Percentiles rank a stretch among this genome's conserved stretches.
These are phyloP conservation scores for Salmacisia buchloeana DNA, from an alignment of 1,284 basidiomycete species.

Conservation along the genomic window DNA sequence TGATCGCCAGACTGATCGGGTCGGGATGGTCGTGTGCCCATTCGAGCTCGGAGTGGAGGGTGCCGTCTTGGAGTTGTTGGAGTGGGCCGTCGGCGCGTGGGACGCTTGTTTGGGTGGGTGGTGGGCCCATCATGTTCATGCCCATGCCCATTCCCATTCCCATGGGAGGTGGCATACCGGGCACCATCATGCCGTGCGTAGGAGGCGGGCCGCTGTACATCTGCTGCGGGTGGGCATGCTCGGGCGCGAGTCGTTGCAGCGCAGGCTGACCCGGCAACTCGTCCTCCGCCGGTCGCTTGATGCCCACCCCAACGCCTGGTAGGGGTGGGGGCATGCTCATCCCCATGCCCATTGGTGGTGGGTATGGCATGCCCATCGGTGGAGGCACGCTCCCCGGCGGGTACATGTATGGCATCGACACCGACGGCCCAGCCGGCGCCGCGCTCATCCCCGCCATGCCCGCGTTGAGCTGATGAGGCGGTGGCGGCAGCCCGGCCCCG, in stretches of 20 bases:
- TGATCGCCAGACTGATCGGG: constrained; percentile 28
- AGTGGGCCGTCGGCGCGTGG: neutral
- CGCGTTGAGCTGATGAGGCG: neutral
- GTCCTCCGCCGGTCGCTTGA: constrained; percentile 4
- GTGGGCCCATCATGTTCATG: neutral
- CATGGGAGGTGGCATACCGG: neutral
- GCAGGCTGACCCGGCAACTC: constrained; percentile 4
- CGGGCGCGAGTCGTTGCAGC: neutral
- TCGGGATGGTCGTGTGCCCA: constrained; percentile 37
- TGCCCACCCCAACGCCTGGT: too few relatives aligned
- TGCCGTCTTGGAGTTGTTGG: neutral
- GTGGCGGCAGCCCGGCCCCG: neutral
- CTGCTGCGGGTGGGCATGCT: neutral
- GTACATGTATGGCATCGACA: constrained; percentile 1
- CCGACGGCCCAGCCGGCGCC: neutral
- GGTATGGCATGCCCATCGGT: neutral
- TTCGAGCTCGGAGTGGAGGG: constrained; percentile 28
- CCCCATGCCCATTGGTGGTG: neutral
- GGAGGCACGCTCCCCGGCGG: neutral
- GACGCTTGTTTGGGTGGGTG: neutral
- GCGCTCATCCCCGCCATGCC: neutral
- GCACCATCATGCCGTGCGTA: neutral
- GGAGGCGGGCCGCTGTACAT: neutral
- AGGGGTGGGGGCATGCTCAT: too few relatives aligned
- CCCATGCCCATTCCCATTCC: too few relatives aligned